Evolutionary conservation across 495 filamentous ascomycete genomes (phyloP).

Genomic region (Jackrogersella minutella): DNA sequence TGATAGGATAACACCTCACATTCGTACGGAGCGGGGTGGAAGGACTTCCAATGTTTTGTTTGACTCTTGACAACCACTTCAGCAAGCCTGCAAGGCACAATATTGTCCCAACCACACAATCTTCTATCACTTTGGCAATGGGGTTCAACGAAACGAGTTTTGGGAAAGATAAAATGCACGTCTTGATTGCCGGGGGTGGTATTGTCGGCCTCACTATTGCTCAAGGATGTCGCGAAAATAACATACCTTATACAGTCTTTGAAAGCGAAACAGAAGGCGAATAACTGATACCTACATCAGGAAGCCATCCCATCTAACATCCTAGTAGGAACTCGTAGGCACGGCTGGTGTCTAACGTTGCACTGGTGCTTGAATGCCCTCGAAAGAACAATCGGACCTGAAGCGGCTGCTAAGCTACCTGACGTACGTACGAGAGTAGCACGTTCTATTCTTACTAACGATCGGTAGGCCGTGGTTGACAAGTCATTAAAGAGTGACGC

Average conservation of each 20-base stretch:
- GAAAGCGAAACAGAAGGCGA: slow-evolving; percentile 1
- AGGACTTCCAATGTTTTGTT: no score
- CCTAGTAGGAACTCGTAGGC: slow-evolving; percentile 6
- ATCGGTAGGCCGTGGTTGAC: slow-evolving; percentile 21
- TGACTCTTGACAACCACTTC: no score
- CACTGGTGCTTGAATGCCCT: slow-evolving; percentile 22
- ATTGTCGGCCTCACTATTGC: slow-evolving; percentile 67
- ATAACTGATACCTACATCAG: background rate
- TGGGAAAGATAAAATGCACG: slow-evolving; percentile 27
- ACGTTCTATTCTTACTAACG: background rate
- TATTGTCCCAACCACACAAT: no score
- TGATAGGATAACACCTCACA: no score
- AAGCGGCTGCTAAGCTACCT: background rate
- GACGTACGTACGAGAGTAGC: background rate
- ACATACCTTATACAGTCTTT: slow-evolving; percentile 3
- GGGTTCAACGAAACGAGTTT: background rate
- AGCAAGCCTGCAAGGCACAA: no score
- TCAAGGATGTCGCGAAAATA: slow-evolving; percentile 60
- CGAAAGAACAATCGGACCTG: slow-evolving; percentile 10
- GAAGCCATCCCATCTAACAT: background rate
- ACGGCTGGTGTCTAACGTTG: slow-evolving; percentile 22
- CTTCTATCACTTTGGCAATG: no score
- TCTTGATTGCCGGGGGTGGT: slow-evolving; percentile 68
- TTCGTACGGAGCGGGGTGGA: no score
- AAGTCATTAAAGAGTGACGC: slow-evolving; percentile 47